These are phyloP conservation scores for Ajuga reptans DNA, from an alignment of 305 asterid genomes.

Conservation along the genomic window DNA sequence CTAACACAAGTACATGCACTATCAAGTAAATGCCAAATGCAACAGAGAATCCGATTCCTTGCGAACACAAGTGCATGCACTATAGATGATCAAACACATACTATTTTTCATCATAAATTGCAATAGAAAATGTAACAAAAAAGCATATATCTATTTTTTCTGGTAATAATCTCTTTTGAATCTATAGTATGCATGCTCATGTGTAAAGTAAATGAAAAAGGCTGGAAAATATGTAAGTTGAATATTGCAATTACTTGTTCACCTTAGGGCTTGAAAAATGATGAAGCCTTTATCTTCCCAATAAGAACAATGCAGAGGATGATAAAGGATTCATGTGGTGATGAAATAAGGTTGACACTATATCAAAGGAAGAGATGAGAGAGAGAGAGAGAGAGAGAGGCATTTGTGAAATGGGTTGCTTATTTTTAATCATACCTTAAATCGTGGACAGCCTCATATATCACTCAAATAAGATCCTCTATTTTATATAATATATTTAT, in stretches of 20 bases:
- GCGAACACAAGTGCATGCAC: too few species aligned
- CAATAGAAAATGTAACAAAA: neutral
- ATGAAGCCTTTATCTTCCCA: slow-evolving; percentile 24
- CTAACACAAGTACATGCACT: too few species aligned
- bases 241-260: neutral
- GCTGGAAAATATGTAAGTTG: too few species aligned
- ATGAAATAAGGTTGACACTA: slow-evolving; percentile 13
- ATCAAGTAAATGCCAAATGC: neutral
- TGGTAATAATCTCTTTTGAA: too few species aligned
- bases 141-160: too few species aligned
- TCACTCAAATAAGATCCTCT: neutral
- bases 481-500: too few species aligned
- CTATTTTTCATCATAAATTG: neutral
- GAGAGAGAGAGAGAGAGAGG: neutral
- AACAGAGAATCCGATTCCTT: neutral
- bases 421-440: slow-evolving; percentile 27
- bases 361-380: slow-evolving; percentile 15
- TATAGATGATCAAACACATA: too few species aligned
- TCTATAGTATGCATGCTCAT: too few species aligned
- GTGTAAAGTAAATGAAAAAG: too few species aligned
- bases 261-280: slow-evolving; percentile 17
- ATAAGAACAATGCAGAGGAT: slow-evolving; percentile 19
- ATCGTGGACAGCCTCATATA: slow-evolving; percentile 33
- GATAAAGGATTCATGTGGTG: slow-evolving; percentile 10
- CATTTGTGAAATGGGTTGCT: slow-evolving; percentile 15